A percentile compares a stretch with the other conserved stretches of the same genome.
Conservation (phyloP, 2,329 filamentous ascomycete genomes). For the Pseudofabraea citricarpa region DNA sequence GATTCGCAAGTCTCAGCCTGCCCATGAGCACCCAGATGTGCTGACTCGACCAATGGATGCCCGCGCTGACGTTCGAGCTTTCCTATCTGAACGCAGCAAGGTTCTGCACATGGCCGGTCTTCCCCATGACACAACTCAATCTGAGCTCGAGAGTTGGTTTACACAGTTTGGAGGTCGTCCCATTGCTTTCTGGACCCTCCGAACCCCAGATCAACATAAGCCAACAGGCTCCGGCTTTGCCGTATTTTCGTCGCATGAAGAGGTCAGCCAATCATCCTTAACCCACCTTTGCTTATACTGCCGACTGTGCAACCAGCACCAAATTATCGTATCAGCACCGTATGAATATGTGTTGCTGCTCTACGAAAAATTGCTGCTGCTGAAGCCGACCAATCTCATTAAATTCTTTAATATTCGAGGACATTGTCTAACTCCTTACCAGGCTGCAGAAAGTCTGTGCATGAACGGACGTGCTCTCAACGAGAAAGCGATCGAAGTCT, state of each 20-base stretch:
- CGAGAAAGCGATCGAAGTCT: conserved; percentile 98
- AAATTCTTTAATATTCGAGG: conserved; percentile 26
- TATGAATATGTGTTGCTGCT: conserved; percentile 25
- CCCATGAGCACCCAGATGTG: conserved; percentile 91
- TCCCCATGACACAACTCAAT: conserved; percentile 97
- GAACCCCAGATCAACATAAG: conserved; percentile 97
- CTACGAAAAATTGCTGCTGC: conserved; percentile 21
- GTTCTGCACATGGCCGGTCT: conserved; percentile 97
- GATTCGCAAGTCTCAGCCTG: conserved; percentile 92
- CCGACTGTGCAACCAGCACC: conserved; percentile 18
- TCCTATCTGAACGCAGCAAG: conserved; percentile 94
- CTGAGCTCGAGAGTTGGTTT: conserved; percentile 98
- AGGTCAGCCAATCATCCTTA: conserved; percentile 52
- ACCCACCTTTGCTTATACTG: conserved; percentile 22
- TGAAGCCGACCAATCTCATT: conserved; percentile 14
- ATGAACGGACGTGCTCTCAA: conserved; percentile 99
- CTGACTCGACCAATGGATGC: conserved; percentile 95
- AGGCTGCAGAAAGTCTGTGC: conserved; percentile 96
- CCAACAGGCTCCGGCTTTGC: conserved; percentile 98
- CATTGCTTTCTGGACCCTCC: conserved; percentile 98
- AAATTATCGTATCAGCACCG: conserved; percentile 20
- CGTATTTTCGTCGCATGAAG: conserved; percentile 97
- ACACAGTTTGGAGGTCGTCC: conserved; percentile 96
- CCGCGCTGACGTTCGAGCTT: conserved; percentile 90
- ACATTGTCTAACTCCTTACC: conserved; percentile 27